These are phyloP conservation scores for Coleophoma crateriformis DNA, from an alignment of 2,329 filamentous ascomycete genomes.

Conservation along the genomic window DNA sequence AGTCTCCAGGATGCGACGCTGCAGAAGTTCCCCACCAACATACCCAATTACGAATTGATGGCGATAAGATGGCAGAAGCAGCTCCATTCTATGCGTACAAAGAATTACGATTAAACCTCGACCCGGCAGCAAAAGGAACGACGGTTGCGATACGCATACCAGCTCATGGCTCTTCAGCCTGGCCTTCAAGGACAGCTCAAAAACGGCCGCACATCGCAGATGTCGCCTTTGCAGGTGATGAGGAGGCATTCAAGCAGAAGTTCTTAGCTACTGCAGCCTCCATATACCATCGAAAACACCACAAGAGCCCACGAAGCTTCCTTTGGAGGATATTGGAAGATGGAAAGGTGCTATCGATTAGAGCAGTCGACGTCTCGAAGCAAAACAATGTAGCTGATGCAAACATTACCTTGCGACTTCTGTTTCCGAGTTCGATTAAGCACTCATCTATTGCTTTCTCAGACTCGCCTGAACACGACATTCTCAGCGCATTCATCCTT, in stretches of 20 bases:
- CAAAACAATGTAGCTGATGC: conserved; percentile 61
- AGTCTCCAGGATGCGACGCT: conserved; percentile 16
- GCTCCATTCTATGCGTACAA: conserved; percentile 69
- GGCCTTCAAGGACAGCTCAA: conserved; percentile 29
- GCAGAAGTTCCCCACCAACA: conserved; percentile 5
- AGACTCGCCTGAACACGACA: conserved; percentile 73
- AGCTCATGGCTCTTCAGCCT: conserved; percentile 35
- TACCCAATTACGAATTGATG: conserved; percentile 37
- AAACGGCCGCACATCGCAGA: conserved; percentile 32
- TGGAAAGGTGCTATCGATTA: conserved; percentile 74
- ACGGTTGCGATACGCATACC: conserved; percentile 67
- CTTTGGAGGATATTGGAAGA: conserved; percentile 87
- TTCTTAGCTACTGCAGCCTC: conserved; percentile 74
- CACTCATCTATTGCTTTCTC: conserved; percentile 76
- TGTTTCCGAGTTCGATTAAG: conserved; percentile 69
- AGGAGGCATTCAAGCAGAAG: conserved; percentile 65
- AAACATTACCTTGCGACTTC: conserved; percentile 69
- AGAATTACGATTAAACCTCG: conserved; percentile 80
- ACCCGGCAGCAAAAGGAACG: conserved; percentile 63
- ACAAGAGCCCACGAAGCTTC: conserved; percentile 75
- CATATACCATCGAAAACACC: conserved; percentile 76
- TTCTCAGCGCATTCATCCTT: conserved; percentile 72
- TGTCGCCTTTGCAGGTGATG: conserved; percentile 52
- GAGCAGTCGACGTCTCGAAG: conserved; percentile 75
- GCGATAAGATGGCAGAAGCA: conserved; percentile 61